Conservation (phyloP, 2,329 filamentous ascomycete genomes). For the Arthrobotrys pseudoclavata region DNA sequence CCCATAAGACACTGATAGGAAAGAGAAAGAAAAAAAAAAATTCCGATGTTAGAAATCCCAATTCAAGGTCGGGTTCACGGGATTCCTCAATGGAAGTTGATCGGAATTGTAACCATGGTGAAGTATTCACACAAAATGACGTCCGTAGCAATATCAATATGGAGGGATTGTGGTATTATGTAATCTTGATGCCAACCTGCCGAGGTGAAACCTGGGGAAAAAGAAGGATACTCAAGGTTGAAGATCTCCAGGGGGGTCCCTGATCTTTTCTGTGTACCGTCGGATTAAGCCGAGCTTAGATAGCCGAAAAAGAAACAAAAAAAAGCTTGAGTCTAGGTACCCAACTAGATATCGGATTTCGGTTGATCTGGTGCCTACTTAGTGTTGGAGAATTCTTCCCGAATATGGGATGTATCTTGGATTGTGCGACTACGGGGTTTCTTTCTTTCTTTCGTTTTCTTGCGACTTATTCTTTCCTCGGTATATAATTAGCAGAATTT, state of each 20-base stretch:
- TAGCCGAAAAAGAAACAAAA: not conserved
- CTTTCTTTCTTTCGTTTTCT: too few species aligned
- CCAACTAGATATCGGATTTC: not conserved
- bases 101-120: not conserved
- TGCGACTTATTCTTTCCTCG: too few species aligned
- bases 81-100: not conserved
- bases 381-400: not conserved
- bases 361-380: not conserved
- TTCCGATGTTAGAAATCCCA: not conserved
- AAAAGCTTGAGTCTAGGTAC: not conserved
- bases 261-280: not conserved
- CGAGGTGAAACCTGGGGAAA: not conserved
- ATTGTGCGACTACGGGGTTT: not conserved
- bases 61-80: not conserved
- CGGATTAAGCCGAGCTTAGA: slow-evolving; percentile 20
- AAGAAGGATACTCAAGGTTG: not conserved
- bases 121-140: not conserved
- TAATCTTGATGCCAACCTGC: not conserved
- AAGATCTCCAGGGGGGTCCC: not conserved
- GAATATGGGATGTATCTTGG: not conserved
- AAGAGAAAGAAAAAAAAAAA: not conserved
- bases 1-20: too few species aligned
- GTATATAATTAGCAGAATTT: too few species aligned
- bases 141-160: too few species aligned
- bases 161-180: not conserved